Percentiles rank a stretch among this genome's conserved stretches.
phyloP scores from a whole-genome alignment of 257 asterid genomes.

The Solanum piurae region DNA sequence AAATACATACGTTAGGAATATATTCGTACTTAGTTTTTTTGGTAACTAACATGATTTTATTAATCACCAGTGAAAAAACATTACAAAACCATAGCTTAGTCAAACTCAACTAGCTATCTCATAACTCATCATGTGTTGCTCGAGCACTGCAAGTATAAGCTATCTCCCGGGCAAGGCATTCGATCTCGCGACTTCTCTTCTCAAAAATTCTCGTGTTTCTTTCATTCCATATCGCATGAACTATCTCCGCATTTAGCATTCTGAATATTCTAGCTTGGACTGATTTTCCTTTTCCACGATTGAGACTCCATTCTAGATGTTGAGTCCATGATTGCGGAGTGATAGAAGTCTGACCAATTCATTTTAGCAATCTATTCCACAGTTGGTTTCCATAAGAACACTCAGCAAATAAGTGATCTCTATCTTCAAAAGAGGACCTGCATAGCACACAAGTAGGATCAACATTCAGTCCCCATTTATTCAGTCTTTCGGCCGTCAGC shows the following conservation, averaged over 20 bases:
- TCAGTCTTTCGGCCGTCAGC: not conserved
- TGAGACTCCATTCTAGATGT: not conserved
- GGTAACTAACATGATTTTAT: too few relatives aligned
- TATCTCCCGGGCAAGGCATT: too few relatives aligned
- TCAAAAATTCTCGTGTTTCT: not conserved
- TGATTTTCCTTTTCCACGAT: not conserved
- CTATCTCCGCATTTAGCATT: not conserved
- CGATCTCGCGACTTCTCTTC: too few relatives aligned
- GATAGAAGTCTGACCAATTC: not conserved
- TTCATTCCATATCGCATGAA: not conserved
- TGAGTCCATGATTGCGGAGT: not conserved
- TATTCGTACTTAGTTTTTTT: too few relatives aligned
- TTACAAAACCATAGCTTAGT: too few relatives aligned
- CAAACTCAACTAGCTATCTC: too few relatives aligned
- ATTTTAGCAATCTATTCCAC: not conserved
- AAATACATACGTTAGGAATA: too few relatives aligned
- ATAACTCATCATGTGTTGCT: too few relatives aligned
- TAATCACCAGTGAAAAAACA: too few relatives aligned
- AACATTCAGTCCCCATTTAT: not conserved
- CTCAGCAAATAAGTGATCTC: not conserved
- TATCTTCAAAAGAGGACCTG: not conserved
- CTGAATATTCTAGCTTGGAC: not conserved
- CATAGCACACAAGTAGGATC: not conserved
- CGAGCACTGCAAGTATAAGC: too few relatives aligned
- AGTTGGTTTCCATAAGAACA: not conserved